Percentiles rank a stretch among this genome's conserved stretches.
These are phyloP conservation scores for Scheffersomyces lignicola DNA, from an alignment of 1,139 yeast genomes.

Conservation along the genomic window DNA sequence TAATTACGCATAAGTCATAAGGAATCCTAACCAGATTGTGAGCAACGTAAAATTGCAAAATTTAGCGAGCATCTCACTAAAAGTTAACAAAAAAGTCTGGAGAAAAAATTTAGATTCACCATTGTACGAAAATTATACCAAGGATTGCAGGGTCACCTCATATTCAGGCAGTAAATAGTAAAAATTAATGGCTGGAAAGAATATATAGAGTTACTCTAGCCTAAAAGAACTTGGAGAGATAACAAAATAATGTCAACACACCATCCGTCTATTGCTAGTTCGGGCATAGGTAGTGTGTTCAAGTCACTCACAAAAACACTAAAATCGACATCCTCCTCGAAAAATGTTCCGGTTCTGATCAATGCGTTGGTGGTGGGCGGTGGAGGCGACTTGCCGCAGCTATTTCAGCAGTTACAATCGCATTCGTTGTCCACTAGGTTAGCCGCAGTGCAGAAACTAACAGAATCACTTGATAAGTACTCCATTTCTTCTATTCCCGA, in stretches of 20 bases:
- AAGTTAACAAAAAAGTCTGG: no score
- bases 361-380: slow-evolving; percentile 69
- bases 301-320: slow-evolving; percentile 56
- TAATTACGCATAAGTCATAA: no score
- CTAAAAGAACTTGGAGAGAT: no score
- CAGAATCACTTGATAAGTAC: slow-evolving; percentile 50
- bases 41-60: no score
- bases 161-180: no score
- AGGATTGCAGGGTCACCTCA: no score
- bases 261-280: slow-evolving; percentile 34
- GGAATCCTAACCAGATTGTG: no score
- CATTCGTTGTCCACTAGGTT: slow-evolving; percentile 46
- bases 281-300: slow-evolving; percentile 50
- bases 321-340: slow-evolving; percentile 31
- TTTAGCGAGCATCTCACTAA: no score
- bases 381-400: slow-evolving; percentile 48
- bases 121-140: no score
- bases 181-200: no score
- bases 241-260: slow-evolving; percentile 32
- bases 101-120: no score
- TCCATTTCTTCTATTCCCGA: slow-evolving; percentile 66
- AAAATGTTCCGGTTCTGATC: slow-evolving; percentile 41
- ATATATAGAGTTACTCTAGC: no score
- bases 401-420: slow-evolving; percentile 37
- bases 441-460: slow-evolving; percentile 53